Base-by-base conservation (phyloP, 371 early-diverging fungal genomes). In the Mortierella sp. region DNA sequence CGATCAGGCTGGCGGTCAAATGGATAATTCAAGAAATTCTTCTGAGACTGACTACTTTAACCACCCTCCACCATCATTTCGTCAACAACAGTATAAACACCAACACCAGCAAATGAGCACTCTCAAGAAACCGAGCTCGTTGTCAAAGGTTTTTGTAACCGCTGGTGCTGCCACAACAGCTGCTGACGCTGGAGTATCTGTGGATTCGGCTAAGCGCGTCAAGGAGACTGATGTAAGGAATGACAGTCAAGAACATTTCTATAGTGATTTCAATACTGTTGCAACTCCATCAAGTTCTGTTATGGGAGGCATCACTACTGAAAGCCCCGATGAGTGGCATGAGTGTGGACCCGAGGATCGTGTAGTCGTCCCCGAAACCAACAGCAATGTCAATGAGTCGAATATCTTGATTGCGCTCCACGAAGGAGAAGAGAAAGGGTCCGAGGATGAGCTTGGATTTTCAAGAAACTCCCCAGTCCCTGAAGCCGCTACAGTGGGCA, bases 21-120 rank as follows among this genome's bases (percentile, higher is more conserved):
- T 32, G 13, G 58, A 59, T 7, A 50, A 36, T 24, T 52, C 36
- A 2, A 24, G 41, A 7, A 24, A 33, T 16, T 48, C 21, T 4
- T 63, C 60, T 60, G 71, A 59, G 11, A 32, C 63, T 3, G 80
- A 79, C 55, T 79, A 79, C 69, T 79, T 79, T 33, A 68, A 43
- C 58, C 71, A 47, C 19, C 47, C 58, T 10, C 58, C 78, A 3
- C 28, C 69, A 15, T 8, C 60, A 11, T 65, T 63, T 43, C 67
- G 65, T 15, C 71, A 69, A 5, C 80, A 70, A 16, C 74, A 64
- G 48, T 50, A 63, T 41, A 33, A 58, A 38, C 72, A 58, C 13
- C 67, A 55, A 3, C 68, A 67, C 19, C 75, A 69, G 16, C 69
- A 64, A 52, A 60, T 61, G 57, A 52, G 52, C 36, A 16, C 60